Base-by-base conservation (phyloP, 345 rosid genomes). In the Gossypium anomalum region DNA sequence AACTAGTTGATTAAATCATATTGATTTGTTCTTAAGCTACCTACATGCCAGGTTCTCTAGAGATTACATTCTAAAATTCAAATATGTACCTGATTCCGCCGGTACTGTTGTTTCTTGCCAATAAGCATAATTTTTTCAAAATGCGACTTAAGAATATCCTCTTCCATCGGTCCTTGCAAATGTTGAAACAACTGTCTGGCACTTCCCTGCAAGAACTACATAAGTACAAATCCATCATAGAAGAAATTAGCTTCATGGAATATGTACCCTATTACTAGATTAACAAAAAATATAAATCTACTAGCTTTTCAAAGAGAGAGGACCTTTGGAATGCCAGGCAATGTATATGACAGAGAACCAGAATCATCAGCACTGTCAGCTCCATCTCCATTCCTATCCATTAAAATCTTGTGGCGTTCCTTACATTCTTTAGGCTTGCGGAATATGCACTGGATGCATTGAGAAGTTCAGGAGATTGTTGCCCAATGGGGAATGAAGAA, bases 361-460 rank as follows among this genome's bases (percentile, higher is more conserved):
- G 97, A 96, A 84, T 96, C 99, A 80, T 96, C 99, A 71, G 97
- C 97, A 81, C 99, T 93, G 78, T 96, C 99, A 79, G 93, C 94
- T 15, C 97, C 99, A 83, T 96, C 99, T 75, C 95, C 91, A 78
- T 80, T 85, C 81, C 83, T 90, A 83, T 92, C 97, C 94, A 96
- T 93, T 79, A 96, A 81, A 81, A 83, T 74, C 80, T 90, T 96
- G 86, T 93, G 99, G 1, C 99, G 97, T 72, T 96, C 99, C 89
- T 89, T 93, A 89, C 99, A 96, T 76, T 93, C 99, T 76, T 67
- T 87, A 17, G 98, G 86, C 71, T 87, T 90, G 82, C 97, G 98
- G 75, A 86, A 90, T 78, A 96, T 88, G 82, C 95, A 92, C 99
- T 96, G 87, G 53, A 74, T 70, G 78, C 10, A 4, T 73, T 41